Percentiles rank a stretch among this genome's conserved stretches.
These are phyloP conservation scores for Verticillium dahliae DNA, from an alignment of 2,329 filamentous ascomycete genomes.

Conservation along the genomic window DNA sequence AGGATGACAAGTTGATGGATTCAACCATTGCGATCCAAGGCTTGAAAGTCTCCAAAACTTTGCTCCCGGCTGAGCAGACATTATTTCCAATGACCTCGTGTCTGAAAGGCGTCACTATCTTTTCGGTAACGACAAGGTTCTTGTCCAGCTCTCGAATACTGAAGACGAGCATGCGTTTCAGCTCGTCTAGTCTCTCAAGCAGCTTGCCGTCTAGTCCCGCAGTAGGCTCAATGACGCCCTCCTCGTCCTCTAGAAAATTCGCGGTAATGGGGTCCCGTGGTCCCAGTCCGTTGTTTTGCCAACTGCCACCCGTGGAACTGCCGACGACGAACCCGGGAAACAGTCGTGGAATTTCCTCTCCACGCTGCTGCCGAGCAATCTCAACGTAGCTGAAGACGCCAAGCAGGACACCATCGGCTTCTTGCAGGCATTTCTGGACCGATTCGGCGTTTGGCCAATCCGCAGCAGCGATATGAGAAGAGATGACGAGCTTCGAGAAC, in stretches of 20 bases:
- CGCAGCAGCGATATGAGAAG: slow-evolving; percentile 92
- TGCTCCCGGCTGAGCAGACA: slow-evolving; percentile 70
- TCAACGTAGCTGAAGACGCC: slow-evolving; percentile 96
- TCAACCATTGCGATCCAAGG: slow-evolving; percentile 88
- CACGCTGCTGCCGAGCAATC: slow-evolving; percentile 85
- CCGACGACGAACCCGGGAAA: slow-evolving; percentile 90
- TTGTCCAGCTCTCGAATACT: slow-evolving; percentile 85
- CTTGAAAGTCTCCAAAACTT: slow-evolving; percentile 81
- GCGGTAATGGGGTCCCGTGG: slow-evolving; percentile 67
- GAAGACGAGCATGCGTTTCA: slow-evolving; percentile 78
- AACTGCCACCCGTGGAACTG: slow-evolving; percentile 76
- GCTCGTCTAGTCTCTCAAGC: slow-evolving; percentile 76
- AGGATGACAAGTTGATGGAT: slow-evolving; percentile 77
- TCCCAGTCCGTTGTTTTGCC: slow-evolving; percentile 67
- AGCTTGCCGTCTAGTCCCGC: slow-evolving; percentile 69
- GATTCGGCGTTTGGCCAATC: slow-evolving; percentile 95
- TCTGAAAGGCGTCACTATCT: slow-evolving; percentile 69
- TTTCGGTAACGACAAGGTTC: slow-evolving; percentile 69
- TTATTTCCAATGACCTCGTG: slow-evolving; percentile 78
- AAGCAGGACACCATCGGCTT: slow-evolving; percentile 92
- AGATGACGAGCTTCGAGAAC: slow-evolving; percentile 97
- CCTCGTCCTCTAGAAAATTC: slow-evolving; percentile 80
- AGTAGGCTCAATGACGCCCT: slow-evolving; percentile 64
- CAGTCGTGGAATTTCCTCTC: slow-evolving; percentile 87
- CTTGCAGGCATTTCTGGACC: slow-evolving; percentile 88